phyloP scores from a whole-genome alignment of 2,329 filamentous ascomycete species.

The Didymella pinodella region DNA sequence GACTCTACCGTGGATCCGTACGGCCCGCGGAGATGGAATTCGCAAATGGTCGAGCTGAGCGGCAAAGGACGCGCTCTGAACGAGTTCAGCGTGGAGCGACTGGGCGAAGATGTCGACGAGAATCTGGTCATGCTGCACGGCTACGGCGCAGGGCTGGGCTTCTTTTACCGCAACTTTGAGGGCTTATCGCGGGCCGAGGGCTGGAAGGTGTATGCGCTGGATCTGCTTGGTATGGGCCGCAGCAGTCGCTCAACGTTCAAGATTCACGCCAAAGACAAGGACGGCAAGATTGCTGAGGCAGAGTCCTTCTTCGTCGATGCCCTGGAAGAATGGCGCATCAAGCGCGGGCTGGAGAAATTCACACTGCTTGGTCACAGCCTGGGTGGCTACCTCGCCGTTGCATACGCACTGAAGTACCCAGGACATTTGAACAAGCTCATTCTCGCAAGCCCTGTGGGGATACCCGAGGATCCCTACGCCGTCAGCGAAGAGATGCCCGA shows the following conservation, averaged over 20 bases:
- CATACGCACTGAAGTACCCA: conserved; percentile 96
- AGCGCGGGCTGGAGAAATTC: conserved; percentile 89
- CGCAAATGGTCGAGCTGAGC: conserved; percentile 80
- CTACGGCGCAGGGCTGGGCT: conserved; percentile 93
- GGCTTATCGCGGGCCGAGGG: conserved; percentile 77
- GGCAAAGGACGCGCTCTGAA: conserved; percentile 90
- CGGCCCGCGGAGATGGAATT: conserved; percentile 85
- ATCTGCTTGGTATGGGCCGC: conserved; percentile 94
- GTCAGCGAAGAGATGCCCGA: conserved; percentile 82
- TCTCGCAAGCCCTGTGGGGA: conserved; percentile 89
- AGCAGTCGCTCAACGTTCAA: conserved; percentile 84
- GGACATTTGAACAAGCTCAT: conserved; percentile 95
- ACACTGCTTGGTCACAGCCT: conserved; percentile 92
- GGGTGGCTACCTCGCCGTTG: conserved; percentile 92
- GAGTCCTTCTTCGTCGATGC: conserved; percentile 97
- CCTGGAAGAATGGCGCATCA: conserved; percentile 91
- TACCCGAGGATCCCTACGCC: conserved; percentile 93
- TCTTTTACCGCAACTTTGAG: conserved; percentile 99
- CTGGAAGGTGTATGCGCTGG: conserved; percentile 92
- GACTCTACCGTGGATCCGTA: conserved; percentile 72
- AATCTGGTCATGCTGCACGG: conserved; percentile 96
- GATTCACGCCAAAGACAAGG: conserved; percentile 80
- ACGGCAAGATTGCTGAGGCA: conserved; percentile 83
- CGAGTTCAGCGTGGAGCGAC: conserved; percentile 87
- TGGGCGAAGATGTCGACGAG: conserved; percentile 80